Conservation (phyloP, 148 eudicot species). For the Chenopodium formosanum region DNA sequence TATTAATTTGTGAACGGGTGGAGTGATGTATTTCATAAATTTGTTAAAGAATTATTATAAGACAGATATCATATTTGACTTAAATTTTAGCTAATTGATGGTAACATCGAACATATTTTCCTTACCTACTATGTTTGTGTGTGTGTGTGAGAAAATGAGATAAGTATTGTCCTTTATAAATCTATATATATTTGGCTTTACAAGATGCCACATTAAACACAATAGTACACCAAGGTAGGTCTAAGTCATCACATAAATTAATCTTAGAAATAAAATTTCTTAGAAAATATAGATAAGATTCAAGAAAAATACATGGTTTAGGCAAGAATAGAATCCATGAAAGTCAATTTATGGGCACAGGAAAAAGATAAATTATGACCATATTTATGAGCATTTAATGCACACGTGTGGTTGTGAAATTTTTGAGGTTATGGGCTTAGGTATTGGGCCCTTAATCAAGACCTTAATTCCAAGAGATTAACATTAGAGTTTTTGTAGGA, state of each 20-base stretch:
- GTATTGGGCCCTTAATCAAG: constrained; percentile 17
- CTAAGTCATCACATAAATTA: not conserved
- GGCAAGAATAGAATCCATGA: not conserved
- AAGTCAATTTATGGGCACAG: not conserved
- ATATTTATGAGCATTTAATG: constrained; percentile 22
- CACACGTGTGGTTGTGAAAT: constrained; percentile 30
- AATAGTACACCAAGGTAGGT: not conserved
- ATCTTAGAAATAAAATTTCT: not conserved
- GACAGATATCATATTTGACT: not conserved
- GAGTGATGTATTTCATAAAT: too few relatives aligned
- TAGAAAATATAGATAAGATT: constrained; percentile 12
- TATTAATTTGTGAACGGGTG: too few relatives aligned
- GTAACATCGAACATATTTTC: too few relatives aligned
- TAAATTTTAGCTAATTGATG: too few relatives aligned
- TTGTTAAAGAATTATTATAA: not conserved
- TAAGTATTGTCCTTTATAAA: not conserved
- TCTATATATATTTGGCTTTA: not conserved
- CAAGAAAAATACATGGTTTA: not conserved
- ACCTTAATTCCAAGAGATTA: not conserved
- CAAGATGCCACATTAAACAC: not conserved
- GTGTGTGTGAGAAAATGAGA: not conserved
- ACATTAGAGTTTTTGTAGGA: not conserved
- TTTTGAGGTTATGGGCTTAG: constrained; percentile 16
- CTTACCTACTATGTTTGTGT: not conserved
- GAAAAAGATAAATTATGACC: not conserved